Conservation (phyloP, 495 filamentous ascomycete genomes). For the Xanthoparmelia taractica region DNA sequence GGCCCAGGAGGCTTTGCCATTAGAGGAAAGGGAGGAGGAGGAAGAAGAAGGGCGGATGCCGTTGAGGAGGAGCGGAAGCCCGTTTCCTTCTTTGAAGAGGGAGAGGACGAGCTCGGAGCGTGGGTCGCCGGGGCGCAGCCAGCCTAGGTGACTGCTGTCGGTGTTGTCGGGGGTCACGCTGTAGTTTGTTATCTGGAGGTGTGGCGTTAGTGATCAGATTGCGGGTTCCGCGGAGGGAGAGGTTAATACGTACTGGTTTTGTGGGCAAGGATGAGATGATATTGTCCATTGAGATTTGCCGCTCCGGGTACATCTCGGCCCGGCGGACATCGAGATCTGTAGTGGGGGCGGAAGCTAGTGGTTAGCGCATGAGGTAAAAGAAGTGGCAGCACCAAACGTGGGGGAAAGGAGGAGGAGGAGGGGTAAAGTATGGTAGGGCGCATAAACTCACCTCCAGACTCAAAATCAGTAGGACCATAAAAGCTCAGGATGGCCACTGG, state of each 20-base stretch:
- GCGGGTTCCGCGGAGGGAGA: not conserved
- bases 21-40: too few relatives aligned
- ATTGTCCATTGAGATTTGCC: constrained; percentile 12
- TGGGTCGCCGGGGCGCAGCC: constrained; percentile 28
- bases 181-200: constrained; percentile 14
- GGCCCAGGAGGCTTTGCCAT: not conserved
- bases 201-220: not conserved
- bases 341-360: not conserved
- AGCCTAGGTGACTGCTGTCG: constrained; percentile 21
- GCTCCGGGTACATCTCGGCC: constrained; percentile 20
- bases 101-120: constrained; percentile 34
- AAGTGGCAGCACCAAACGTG: too few relatives aligned
- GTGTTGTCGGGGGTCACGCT: constrained; percentile 2
- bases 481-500: constrained; percentile 42
- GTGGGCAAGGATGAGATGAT: constrained; percentile 16
- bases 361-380: too few relatives aligned
- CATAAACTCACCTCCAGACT: constrained; percentile 24
- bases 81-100: constrained; percentile 34
- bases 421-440: too few relatives aligned
- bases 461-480: constrained; percentile 40
- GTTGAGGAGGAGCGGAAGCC: constrained; percentile 31
- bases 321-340: constrained; percentile 15
- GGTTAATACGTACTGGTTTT: constrained; percentile 11
- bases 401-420: too few relatives aligned
- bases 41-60: constrained; percentile 25